Percentiles rank a stretch among this genome's conserved stretches.
phyloP scores from a whole-genome alignment of 2,329 filamentous ascomycete genomes.

The Dothideomycetes sp. region DNA sequence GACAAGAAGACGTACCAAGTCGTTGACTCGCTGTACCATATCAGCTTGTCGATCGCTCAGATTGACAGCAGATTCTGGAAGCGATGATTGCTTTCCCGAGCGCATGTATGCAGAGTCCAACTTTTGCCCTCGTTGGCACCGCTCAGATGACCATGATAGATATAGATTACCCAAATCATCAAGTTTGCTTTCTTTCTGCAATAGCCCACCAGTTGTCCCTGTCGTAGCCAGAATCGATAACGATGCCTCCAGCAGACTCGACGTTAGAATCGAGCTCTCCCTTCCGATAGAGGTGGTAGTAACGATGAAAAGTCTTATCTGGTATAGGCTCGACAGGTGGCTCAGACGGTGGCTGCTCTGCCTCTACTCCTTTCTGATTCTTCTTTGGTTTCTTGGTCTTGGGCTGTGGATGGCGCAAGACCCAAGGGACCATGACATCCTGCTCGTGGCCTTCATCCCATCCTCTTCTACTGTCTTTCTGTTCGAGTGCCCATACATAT shows the following conservation, averaged over 20 bases:
- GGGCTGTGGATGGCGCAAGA: slow-evolving; percentile 39
- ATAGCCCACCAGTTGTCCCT: slow-evolving; percentile 98
- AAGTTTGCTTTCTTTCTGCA: slow-evolving; percentile 17
- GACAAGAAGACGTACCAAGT: slow-evolving; percentile 24
- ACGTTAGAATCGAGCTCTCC: slow-evolving; percentile 82
- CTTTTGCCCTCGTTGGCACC: neutral
- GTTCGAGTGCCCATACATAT: slow-evolving; percentile 94
- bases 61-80: slow-evolving; percentile 7
- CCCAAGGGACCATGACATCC: slow-evolving; percentile 94
- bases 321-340: slow-evolving; percentile 14
- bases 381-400: slow-evolving; percentile 20
- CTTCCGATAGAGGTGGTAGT: slow-evolving; percentile 84
- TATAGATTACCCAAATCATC: neutral
- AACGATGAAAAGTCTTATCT: slow-evolving; percentile 65
- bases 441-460: slow-evolving; percentile 79
- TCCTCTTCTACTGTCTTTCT: slow-evolving; percentile 71
- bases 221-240: slow-evolving; percentile 80
- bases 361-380: slow-evolving; percentile 16
- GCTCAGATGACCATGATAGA: slow-evolving; percentile 1
- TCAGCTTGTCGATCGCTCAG: slow-evolving; percentile 10
- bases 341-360: too few relatives aligned
- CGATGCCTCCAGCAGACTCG: slow-evolving; percentile 57
- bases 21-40: slow-evolving; percentile 13
- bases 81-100: neutral
- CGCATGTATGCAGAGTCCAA: neutral